phyloP scores from a whole-genome alignment of 805 yeast genomes.

The Kazachstania viticola region DNA sequence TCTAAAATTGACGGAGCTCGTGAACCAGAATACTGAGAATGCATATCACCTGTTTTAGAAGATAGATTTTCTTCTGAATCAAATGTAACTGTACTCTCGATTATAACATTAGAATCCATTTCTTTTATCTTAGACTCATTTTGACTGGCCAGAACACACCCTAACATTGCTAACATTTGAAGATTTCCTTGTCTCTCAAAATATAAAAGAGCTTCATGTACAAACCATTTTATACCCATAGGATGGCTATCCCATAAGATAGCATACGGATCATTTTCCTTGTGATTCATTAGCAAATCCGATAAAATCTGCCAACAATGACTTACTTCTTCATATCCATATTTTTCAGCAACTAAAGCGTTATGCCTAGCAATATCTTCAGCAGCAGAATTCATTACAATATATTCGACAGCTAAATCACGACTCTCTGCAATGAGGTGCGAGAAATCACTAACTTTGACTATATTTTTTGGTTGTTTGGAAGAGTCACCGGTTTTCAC shows the following conservation, averaged over 20 bases:
- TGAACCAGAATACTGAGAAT: constrained; percentile 7
- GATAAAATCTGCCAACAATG: constrained; percentile 64
- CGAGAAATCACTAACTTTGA: constrained; percentile 52
- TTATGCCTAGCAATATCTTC: constrained; percentile 58
- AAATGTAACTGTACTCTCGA: constrained; percentile 14
- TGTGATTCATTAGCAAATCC: constrained; percentile 23
- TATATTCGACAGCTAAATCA: constrained; percentile 57
- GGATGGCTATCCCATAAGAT: constrained; percentile 78
- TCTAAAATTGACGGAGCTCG: constrained; percentile 1
- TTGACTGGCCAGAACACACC: constrained; percentile 47
- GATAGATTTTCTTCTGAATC: constrained; percentile 4
- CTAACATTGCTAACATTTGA: constrained; percentile 85
- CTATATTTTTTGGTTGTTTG: constrained; percentile 38
- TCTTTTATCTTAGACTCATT: not conserved
- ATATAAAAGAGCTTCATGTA: constrained; percentile 47
- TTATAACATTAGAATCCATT: not conserved
- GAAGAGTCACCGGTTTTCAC: constrained; percentile 17
- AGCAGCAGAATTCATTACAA: constrained; percentile 52
- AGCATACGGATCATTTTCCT: constrained; percentile 18
- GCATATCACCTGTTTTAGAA: constrained; percentile 7
- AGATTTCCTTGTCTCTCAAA: constrained; percentile 56
- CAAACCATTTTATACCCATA: constrained; percentile 57
- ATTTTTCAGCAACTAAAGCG: constrained; percentile 52
- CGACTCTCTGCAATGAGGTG: constrained; percentile 65
- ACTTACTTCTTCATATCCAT: constrained; percentile 51